Conservation (phyloP, 345 rosid species). For the Ricinus communis region DNA sequence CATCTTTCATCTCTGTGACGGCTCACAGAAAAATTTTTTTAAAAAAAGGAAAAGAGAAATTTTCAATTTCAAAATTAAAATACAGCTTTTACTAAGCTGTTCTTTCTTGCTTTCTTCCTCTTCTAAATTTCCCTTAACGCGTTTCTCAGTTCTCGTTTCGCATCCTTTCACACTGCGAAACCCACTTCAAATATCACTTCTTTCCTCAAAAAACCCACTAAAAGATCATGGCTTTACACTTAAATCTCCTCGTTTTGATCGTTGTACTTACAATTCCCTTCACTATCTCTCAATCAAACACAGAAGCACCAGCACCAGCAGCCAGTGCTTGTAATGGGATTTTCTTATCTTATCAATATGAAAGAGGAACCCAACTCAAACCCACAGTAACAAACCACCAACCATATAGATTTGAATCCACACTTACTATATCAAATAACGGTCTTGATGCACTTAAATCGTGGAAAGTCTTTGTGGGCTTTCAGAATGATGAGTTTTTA, state of each 20-base stretch:
- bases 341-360: conserved; percentile 59
- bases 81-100: conserved; percentile 24
- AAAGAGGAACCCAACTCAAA: conserved; percentile 48
- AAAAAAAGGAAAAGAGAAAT: too few relatives aligned
- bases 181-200: background rate
- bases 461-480: conserved; percentile 75
- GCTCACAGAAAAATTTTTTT: background rate
- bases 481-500: conserved; percentile 64
- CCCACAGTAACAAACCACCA: conserved; percentile 64
- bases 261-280: conserved; percentile 26
- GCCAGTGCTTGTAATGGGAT: conserved; percentile 66
- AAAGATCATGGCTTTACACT: conserved; percentile 26
- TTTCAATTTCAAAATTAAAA: background rate
- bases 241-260: conserved; percentile 9
- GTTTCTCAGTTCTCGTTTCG: background rate
- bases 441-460: conserved; percentile 68
- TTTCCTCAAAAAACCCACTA: too few relatives aligned
- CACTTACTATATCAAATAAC: conserved; percentile 65
- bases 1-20: background rate
- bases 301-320: conserved; percentile 49
- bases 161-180: background rate
- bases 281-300: conserved; percentile 42
- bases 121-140: background rate
- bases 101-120: too few relatives aligned
- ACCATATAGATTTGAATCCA: conserved; percentile 83